Percentiles rank a stretch among this genome's conserved stretches.
phyloP scores from a whole-genome alignment of 78 protist species.

The Emiliania huxleyi region DNA sequence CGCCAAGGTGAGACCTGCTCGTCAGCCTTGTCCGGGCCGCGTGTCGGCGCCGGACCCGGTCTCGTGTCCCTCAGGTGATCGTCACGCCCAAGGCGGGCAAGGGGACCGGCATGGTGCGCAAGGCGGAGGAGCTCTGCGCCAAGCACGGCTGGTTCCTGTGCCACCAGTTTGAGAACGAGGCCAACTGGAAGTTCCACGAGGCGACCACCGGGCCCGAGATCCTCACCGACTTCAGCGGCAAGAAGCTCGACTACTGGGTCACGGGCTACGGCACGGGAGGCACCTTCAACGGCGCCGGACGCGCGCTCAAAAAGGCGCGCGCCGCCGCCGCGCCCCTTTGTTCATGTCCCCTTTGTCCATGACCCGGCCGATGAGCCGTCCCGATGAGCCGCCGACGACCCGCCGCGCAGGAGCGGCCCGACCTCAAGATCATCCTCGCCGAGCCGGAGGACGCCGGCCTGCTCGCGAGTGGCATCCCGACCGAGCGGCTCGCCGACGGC shows the following conservation, averaged over 20 bases:
- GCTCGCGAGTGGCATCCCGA: background rate
- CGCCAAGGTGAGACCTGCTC: conserved; percentile 65
- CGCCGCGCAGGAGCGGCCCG: background rate
- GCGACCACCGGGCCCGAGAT: conserved; percentile 72
- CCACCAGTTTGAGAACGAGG: conserved; percentile 50
- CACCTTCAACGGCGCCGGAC: conserved; percentile 44
- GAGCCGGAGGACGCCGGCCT: conserved; percentile 52
- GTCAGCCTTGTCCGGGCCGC: conserved; percentile 64
- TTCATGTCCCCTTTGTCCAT: too few species aligned
- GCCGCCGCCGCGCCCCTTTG: too few species aligned
- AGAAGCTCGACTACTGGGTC: conserved; percentile 55
- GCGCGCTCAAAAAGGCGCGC: conserved; percentile 18
- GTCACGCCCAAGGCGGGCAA: background rate
- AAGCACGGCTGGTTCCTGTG: conserved; percentile 52
- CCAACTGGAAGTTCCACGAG: conserved; percentile 41
- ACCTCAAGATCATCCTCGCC: conserved; percentile 7
- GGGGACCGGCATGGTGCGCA: conserved; percentile 57
- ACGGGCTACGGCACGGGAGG: conserved; percentile 74
- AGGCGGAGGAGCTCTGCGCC: conserved; percentile 53
- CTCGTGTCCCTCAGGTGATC: conserved; percentile 62
- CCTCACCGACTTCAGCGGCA: background rate
- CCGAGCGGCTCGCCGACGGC: conserved; percentile 12
- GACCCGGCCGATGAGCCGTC: too few species aligned
- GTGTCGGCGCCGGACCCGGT: conserved; percentile 54
- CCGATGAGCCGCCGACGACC: too few species aligned